Base-by-base conservation (phyloP, 169 alveolate genomes). In the Ichthyophthirius multifiliis region DNA sequence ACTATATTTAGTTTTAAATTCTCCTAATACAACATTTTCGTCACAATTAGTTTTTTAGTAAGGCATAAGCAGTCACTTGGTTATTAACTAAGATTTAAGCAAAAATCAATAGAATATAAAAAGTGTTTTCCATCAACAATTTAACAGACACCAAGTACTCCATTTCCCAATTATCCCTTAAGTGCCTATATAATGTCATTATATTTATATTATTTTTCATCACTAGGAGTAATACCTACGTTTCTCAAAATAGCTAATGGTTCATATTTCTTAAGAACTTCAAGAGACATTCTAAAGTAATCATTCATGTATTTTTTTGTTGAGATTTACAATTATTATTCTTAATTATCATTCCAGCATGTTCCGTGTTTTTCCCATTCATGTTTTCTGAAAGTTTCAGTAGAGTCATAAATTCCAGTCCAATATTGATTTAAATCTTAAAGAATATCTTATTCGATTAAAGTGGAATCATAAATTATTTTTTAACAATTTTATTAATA, bases 291-390 rank as follows among this genome's bases (percentile, higher is more conserved):
- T 4, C 43, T 27, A 39, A 55, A 55, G 71, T 55, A 55, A 23
- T 55, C 16, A 27, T 55, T 55, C 71, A 55, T 55, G 39, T 55
- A 55, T 4, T 34, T 18, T 20, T 16, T 6, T 55, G 31, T 27
- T 13, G 34, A 27, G 12, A 27, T 39, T 7, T 20, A 15, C 1
- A 15, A 1, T 13, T n/a, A 16, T 34, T 18, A 48, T 4, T 55
- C n/a, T 6, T 18, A 4, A 39, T 16, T 20, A 10, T 55, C 71
- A 55, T 55, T 55, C 71, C 71, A 74, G 47, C 82, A 78, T 32
- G 75, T 67, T 18, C 84, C 84, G 37, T 78, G 84, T 47, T 78
- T 78, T n/a, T 63, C 84, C 84, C 84, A 78, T 65, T 78, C 84
- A 67, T 76, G 67, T 30, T 37, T 10, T 78, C 84, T 78, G 73